Evolutionary conservation across 306 rosid species (phyloP).

Genomic region (Hippophae gyantsensis): DNA sequence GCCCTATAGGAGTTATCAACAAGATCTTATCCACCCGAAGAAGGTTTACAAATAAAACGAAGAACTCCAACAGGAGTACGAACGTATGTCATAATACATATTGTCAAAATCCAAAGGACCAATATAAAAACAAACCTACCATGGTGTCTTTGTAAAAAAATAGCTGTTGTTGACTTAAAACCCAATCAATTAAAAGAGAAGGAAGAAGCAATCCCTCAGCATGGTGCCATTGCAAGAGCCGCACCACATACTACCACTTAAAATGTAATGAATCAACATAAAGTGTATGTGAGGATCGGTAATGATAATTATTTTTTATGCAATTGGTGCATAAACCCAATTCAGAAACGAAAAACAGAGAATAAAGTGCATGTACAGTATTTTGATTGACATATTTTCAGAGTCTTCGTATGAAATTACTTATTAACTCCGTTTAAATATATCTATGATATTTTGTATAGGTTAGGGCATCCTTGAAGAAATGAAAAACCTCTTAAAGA

Average conservation of each 20-base stretch:
- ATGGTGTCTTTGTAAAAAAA: neutral
- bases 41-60: conserved; percentile 62
- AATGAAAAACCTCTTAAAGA: too few species aligned
- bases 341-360: too few species aligned
- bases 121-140: neutral
- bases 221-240: conserved; percentile 91
- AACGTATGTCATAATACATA: conserved; percentile 36
- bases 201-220: conserved; percentile 83
- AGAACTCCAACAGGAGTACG: conserved; percentile 73
- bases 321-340: too few species aligned
- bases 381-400: too few species aligned
- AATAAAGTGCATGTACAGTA: too few species aligned
- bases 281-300: conserved; percentile 47
- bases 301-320: conserved; percentile 38
- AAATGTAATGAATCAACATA: conserved; percentile 57
- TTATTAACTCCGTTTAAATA: too few species aligned
- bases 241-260: conserved; percentile 89
- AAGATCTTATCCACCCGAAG: conserved; percentile 92
- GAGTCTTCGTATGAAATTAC: too few species aligned
- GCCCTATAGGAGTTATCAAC: conserved; percentile 86
- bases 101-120: conserved; percentile 22
- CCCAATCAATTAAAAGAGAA: conserved; percentile 86
- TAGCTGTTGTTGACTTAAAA: conserved; percentile 81
- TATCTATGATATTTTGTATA: too few species aligned
- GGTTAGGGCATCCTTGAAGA: too few species aligned